Evolutionary conservation across 495 filamentous ascomycete species (phyloP), one percentile per base, ranked within the genome.

Genomic region (Aspergillus nidulans): DNA sequence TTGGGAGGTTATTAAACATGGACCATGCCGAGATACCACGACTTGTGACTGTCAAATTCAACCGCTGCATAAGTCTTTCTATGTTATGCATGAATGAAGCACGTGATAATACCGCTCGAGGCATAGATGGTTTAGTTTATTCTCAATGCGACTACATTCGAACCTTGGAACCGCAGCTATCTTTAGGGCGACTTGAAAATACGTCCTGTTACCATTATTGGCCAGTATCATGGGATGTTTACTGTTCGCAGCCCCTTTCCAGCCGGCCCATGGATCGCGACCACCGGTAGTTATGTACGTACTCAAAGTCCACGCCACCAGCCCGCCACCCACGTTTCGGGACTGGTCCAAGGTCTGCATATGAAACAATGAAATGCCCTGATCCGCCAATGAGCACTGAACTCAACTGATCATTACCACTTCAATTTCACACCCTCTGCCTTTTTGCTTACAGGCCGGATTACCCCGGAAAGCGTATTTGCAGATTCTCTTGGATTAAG

Each of bases 261-360:
- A 34, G 19, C 41, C 23, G 41, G 41, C 3, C 41, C 41, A 44
- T 44, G 41, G 41, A 21, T 12, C 20, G 24, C 43, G 30, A 30
- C 43, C 43, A 46, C 43, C 23, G 23, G 43, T 24, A 46, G 23
- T 30, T 46, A 46, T 46, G 43, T 24, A 46, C 13, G n/a, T n/a
- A n/a, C n/a, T n/a, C n/a, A 6, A 5, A 19, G 12, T 15, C 6
- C 36, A 16, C 42, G 42, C 42, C 42, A 23, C 30, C 46, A 23
- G 6, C 32, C 28, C 30, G 18, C 46, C 28, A 36, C 47, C 20
- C 32, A n/a, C 24, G 45, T 49, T 49, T 49, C 18, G 28, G n/a
- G 47, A 49, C 39, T 49, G 47, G 47, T 12, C 21, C 32, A 21
- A 12, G 15, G 19, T n/a, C 32, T 34, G 7, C 23, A 38, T 49